Conservation (phyloP, 495 filamentous ascomycete species). For the Aspergillus biplanus region DNA sequence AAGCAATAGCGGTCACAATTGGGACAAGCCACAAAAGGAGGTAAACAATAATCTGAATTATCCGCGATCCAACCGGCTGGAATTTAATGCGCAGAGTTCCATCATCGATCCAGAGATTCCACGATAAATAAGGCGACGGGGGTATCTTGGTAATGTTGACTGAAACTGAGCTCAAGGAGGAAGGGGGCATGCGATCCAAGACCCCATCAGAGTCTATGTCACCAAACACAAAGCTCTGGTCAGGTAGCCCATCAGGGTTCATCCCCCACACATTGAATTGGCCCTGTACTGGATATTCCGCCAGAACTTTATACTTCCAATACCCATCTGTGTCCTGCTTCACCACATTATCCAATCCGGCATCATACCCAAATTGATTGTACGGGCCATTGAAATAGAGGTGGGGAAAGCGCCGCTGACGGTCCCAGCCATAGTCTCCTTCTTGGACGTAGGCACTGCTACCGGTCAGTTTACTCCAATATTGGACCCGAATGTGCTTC, state of each 20-base stretch:
- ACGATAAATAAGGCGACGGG: slow-evolving; percentile 58
- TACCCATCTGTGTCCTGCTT: slow-evolving; percentile 54
- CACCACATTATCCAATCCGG: slow-evolving; percentile 60
- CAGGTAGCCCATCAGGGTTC: slow-evolving; percentile 66
- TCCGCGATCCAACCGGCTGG: slow-evolving; percentile 56
- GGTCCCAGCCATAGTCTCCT: slow-evolving; percentile 55
- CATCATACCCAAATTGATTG: slow-evolving; percentile 72
- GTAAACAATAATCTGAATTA: slow-evolving; percentile 61
- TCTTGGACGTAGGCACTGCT: slow-evolving; percentile 68
- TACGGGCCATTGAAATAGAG: slow-evolving; percentile 67
- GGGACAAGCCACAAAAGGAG: slow-evolving; percentile 62
- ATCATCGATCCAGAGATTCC: slow-evolving; percentile 61
- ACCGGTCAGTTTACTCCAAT: slow-evolving; percentile 66
- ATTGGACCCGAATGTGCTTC: slow-evolving; percentile 68
- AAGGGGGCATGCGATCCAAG: slow-evolving; percentile 66
- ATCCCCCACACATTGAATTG: slow-evolving; percentile 73
- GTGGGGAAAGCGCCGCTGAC: slow-evolving; percentile 62
- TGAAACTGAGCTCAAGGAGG: slow-evolving; percentile 55
- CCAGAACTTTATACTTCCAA: slow-evolving; percentile 66
- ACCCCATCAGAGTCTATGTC: slow-evolving; percentile 65
- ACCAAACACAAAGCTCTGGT: slow-evolving; percentile 60
- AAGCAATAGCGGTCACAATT: slow-evolving; percentile 49
- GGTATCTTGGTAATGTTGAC: slow-evolving; percentile 66
- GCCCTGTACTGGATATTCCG: slow-evolving; percentile 66
- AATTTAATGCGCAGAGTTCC: slow-evolving; percentile 54